Evolutionary conservation across 2,329 filamentous ascomycete species (phyloP).

Genomic region (Paecilomyces fulvus): DNA sequence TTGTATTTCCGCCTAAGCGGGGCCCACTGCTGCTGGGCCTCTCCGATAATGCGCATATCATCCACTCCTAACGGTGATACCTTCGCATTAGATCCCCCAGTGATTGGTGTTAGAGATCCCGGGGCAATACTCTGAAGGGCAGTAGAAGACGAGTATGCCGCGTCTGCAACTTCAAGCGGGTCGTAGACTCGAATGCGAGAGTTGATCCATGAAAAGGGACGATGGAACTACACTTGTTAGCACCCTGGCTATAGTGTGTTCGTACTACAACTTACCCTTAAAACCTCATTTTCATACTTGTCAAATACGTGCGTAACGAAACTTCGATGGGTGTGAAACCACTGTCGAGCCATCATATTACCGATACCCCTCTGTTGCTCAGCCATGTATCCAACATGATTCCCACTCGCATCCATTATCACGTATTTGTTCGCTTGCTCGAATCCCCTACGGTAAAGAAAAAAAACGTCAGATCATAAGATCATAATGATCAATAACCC

Average conservation of each 20-base stretch:
- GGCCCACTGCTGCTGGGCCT: conserved; percentile 57
- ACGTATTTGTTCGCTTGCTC: conserved; percentile 60
- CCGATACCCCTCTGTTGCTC: conserved; percentile 55
- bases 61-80: conserved; percentile 46
- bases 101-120: conserved; percentile 30
- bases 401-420: conserved; percentile 56
- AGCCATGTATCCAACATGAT: conserved; percentile 56
- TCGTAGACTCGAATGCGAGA: conserved; percentile 51
- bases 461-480: conserved; percentile 1
- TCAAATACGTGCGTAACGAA: conserved; percentile 61
- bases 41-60: conserved; percentile 55
- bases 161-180: conserved; percentile 31
- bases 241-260: background rate
- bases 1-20: conserved; percentile 56
- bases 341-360: conserved; percentile 49
- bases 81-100: conserved; percentile 39
- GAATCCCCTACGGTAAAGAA: conserved; percentile 40
- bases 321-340: conserved; percentile 53
- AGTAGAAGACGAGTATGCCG: conserved; percentile 30
- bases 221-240: conserved; percentile 41
- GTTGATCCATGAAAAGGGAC: conserved; percentile 57
- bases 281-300: conserved; percentile 49
- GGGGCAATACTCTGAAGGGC: conserved; percentile 38
- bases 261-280: conserved; percentile 33
- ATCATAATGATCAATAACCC: background rate